Evolutionary conservation across 441 rosid genomes (phyloP).

Genomic region (Brassica balearica): DNA sequence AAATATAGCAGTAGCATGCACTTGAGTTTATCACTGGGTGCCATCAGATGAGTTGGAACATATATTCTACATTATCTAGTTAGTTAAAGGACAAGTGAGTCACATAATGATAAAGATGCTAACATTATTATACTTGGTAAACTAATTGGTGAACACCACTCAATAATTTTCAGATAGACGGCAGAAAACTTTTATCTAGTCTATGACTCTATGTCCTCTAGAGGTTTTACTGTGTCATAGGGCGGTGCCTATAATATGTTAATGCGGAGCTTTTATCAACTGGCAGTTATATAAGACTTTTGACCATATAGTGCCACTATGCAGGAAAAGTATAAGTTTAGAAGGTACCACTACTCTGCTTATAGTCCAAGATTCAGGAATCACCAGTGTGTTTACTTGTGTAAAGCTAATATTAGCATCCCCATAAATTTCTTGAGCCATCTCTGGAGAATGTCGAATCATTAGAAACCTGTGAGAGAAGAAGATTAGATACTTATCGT

Average conservation of each 20-base stretch:
- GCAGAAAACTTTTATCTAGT: constrained; percentile 19
- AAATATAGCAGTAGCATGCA: constrained; percentile 19
- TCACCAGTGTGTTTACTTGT: constrained; percentile 60
- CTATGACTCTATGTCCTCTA: constrained; percentile 27
- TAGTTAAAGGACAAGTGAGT: constrained; percentile 1
- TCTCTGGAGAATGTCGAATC: constrained; percentile 82
- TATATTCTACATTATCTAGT: constrained; percentile 25
- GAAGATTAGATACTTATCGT: constrained; percentile 27
- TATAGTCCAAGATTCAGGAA: constrained; percentile 23
- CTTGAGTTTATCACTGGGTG: constrained; percentile 7
- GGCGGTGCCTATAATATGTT: constrained; percentile 13
- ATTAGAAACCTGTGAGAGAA: constrained; percentile 67
- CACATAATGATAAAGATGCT: constrained; percentile 16
- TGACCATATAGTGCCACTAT: constrained; percentile 24
- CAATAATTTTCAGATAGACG: constrained; percentile 22
- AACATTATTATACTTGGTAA: background rate
- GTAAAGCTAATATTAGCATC: constrained; percentile 84
- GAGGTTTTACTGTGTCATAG: constrained; percentile 17
- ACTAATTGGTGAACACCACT: constrained; percentile 5
- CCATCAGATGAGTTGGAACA: constrained; percentile 8
- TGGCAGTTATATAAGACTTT: constrained; percentile 9
- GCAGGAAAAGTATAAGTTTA: constrained; percentile 13
- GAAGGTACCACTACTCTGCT: constrained; percentile 16
- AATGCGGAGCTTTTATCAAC: constrained; percentile 25
- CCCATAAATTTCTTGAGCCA: constrained; percentile 83